Evolutionary conservation across 1,284 basidiomycete species (phyloP).

Genomic region (Apiotrichum mycotoxinovorans): DNA sequence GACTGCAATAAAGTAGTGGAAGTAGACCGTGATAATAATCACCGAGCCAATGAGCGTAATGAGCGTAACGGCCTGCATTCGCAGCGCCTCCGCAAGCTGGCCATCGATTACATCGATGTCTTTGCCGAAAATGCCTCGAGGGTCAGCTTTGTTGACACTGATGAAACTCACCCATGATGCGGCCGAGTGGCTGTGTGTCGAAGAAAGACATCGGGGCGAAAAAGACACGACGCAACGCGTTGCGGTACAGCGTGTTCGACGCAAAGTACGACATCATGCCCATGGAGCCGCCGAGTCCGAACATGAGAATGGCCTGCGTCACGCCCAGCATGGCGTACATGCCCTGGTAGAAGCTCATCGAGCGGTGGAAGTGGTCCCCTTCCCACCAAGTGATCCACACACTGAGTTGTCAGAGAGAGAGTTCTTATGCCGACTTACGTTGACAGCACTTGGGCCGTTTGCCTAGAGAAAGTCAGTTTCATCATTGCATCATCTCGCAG

Average conservation of each 20-base stretch:
- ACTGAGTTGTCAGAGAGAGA: conserved; percentile 1
- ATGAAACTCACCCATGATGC: conserved; percentile 61
- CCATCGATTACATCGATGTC: conserved; percentile 70
- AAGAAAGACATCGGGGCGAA: conserved; percentile 68
- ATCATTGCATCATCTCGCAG: background rate
- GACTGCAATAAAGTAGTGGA: conserved; percentile 62
- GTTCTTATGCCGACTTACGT: conserved; percentile 17
- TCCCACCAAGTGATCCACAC: conserved; percentile 70
- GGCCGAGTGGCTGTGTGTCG: conserved; percentile 63
- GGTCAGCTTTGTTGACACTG: too few species aligned
- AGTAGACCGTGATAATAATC: conserved; percentile 64
- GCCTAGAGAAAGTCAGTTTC: conserved; percentile 46
- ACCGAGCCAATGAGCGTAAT: conserved; percentile 55
- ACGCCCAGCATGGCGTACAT: conserved; percentile 64
- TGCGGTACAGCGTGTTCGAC: conserved; percentile 60
- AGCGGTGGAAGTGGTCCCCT: conserved; percentile 47
- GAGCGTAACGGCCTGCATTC: conserved; percentile 52
- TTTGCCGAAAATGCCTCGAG: conserved; percentile 61
- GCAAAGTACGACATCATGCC: conserved; percentile 60
- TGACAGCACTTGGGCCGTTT: conserved; percentile 55
- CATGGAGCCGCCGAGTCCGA: conserved; percentile 59
- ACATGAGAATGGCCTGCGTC: conserved; percentile 59
- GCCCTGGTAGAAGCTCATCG: conserved; percentile 62
- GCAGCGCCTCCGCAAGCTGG: conserved; percentile 61
- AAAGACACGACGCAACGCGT: conserved; percentile 59